phyloP scores from a whole-genome alignment of 345 rosid species.

The Acer saccharum region DNA sequence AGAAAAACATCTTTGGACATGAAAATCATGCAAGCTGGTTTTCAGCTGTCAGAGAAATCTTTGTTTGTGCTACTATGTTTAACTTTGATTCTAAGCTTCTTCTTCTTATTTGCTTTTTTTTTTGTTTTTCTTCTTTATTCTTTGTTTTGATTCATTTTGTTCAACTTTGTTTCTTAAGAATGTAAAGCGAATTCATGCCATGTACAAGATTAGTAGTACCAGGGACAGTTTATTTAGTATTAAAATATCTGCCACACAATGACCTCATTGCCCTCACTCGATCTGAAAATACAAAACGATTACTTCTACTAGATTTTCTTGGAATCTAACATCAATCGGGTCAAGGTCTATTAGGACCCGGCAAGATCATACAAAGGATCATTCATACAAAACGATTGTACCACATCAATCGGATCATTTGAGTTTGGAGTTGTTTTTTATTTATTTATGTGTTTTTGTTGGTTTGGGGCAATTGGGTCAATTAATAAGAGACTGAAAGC shows the following conservation, averaged over 20 bases:
- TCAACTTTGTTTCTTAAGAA: constrained; percentile 15
- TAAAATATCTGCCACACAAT: not conserved
- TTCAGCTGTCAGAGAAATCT: constrained; percentile 14
- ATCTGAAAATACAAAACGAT: too few species aligned
- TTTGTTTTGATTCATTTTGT: constrained; percentile 18
- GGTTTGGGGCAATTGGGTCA: too few species aligned
- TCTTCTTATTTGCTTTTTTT: constrained; percentile 35
- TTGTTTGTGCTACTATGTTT: constrained; percentile 20
- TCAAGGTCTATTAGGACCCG: too few species aligned
- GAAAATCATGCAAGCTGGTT: constrained; percentile 15
- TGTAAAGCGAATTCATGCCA: constrained; percentile 3
- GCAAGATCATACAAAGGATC: too few species aligned
- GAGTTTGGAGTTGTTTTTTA: too few species aligned
- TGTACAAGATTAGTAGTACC: not conserved
- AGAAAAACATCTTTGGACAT: not conserved
- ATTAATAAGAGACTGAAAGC: not conserved
- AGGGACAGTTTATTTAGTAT: not conserved
- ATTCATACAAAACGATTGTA: too few species aligned
- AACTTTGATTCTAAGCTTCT: constrained; percentile 51
- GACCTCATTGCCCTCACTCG: too few species aligned
- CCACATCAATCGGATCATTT: too few species aligned
- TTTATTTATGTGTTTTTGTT: not conserved
- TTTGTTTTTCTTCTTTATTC: constrained; percentile 43
- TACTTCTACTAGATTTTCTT: too few species aligned
- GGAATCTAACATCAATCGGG: too few species aligned